Evolutionary conservation across 495 filamentous ascomycete species (phyloP).

Genomic region (Jackrogersella multiformis): DNA sequence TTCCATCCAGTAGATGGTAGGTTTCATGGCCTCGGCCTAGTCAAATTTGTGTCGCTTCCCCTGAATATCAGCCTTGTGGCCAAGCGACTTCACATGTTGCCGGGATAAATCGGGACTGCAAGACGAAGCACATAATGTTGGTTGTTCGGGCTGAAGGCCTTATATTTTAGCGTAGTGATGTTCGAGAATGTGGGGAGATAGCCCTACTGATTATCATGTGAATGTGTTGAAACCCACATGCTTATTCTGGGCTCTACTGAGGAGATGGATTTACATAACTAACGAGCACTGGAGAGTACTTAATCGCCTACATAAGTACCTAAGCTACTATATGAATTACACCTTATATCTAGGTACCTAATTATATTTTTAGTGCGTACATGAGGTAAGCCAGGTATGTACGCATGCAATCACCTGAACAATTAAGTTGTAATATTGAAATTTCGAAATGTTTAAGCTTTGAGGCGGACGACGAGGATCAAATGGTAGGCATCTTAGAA

Average conservation of each 20-base stretch:
- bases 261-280: no score
- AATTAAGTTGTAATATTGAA: not conserved
- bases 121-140: not conserved
- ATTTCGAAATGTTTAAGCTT: no score
- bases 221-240: not conserved
- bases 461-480: no score
- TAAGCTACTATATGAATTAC: no score
- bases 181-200: conserved; percentile 18
- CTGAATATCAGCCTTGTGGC: conserved; percentile 3
- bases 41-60: not conserved
- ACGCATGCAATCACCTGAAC: not conserved
- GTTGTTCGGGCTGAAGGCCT: not conserved
- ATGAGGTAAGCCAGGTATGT: no score
- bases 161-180: not conserved
- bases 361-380: not conserved
- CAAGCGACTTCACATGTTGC: conserved; percentile 27
- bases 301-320: no score
- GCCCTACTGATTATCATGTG: conserved; percentile 4
- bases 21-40: not conserved
- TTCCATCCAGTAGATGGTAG: not conserved
- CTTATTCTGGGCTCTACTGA: not conserved
- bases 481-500: no score
- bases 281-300: no score
- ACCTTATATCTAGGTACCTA: not conserved
- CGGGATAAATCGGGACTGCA: conserved; percentile 25